Evolutionary conservation across 1,284 basidiomycete genomes (phyloP), one percentile per base, ranked within the genome.

Genomic region (Mixia osmundae): DNA sequence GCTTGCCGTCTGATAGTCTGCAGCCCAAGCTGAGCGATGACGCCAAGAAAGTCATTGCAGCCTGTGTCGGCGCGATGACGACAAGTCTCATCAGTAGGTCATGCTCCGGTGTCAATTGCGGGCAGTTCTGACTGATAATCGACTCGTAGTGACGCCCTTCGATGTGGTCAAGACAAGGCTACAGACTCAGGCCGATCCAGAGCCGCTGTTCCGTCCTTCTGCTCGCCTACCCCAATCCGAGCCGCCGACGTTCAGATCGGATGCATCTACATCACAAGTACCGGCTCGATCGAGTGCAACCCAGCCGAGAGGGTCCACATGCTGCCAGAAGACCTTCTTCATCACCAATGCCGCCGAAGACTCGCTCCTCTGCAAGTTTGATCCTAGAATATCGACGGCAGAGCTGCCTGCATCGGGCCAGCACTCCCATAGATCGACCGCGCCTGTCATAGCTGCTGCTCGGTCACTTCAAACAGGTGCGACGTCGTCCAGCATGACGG

Each of bases 101-200:
- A 32, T 21, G 25, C 19, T 34, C 29, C 20, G 21, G n/a, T 37
- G 20, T n/a, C 10, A 28, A 14, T 15, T 14, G 12, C 19, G 9
- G 12, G 5, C 14, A 20, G n/a, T 12, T 19, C 18, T 16, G 31
- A 19, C 31, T 25, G 19, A 35, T 35, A 18, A 31, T 14, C 14
- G 21, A 20, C 25, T 33, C 31, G 23, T 25, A 85, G 79, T 89
- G 83, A 89, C 82, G 4, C 82, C 82, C 3, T 85, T 89, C 53
- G 82, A 89, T 56, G 78, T 89, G 38, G 67, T 89, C 47, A 89
- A 89, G 57, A 89, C 83, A 15, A 68, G 83, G 6, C 32, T 51
- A 8, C 50, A 51, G 37, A 51, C 44, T 5, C 47, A 49, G 21
- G 26, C 39, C 27, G 27, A 35, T 21, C 41, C 34, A 7, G 45